Conservation (phyloP, 257 asterid genomes). For the Solanum virginianum region DNA sequence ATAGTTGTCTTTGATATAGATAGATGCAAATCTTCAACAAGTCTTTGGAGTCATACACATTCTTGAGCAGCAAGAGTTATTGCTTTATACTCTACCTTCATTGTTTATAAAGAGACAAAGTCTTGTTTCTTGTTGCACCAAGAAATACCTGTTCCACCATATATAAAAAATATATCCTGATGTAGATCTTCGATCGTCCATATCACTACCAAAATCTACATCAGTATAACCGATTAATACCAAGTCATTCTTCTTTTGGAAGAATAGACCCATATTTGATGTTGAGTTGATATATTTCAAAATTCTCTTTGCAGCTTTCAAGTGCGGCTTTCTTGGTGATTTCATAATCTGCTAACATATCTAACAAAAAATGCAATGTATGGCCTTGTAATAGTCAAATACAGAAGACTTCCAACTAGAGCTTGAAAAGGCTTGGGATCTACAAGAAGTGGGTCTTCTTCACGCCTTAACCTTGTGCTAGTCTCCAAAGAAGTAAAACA, state of each 20-base stretch:
- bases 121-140: background rate
- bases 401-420: background rate
- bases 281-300: background rate
- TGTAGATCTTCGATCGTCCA: background rate
- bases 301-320: background rate
- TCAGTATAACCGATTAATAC: background rate
- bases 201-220: background rate
- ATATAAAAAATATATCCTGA: background rate
- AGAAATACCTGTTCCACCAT: background rate
- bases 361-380: background rate
- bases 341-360: background rate
- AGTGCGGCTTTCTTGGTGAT: background rate
- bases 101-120: background rate
- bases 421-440: background rate
- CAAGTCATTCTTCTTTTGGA: background rate
- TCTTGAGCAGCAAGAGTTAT: background rate
- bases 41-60: background rate
- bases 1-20: background rate
- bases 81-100: background rate
- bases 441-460: background rate
- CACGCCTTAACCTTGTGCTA: background rate
- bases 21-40: background rate
- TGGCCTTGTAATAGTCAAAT: background rate
- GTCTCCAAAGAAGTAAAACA: background rate
- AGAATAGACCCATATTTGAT: background rate